Percentiles rank a stretch among this genome's conserved stretches.
phyloP scores from a whole-genome alignment of 129 eudicot species.

The Kitagawia praeruptora region DNA sequence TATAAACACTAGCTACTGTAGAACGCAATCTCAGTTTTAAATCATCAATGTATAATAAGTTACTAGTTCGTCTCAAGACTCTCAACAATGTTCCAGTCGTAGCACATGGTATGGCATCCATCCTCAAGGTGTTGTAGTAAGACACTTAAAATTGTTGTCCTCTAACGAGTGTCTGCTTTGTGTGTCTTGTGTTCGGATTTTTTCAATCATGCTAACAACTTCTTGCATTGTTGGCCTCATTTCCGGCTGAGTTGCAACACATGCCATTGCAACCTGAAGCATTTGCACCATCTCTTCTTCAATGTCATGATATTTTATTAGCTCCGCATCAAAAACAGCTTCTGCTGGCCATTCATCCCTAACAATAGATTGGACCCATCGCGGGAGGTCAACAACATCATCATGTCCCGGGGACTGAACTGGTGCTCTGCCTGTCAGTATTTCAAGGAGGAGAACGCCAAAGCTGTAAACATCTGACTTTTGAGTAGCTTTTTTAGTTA shows the following conservation, averaged over 20 bases:
- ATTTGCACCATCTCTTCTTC: constrained; percentile 89
- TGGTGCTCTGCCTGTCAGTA: constrained; percentile 85
- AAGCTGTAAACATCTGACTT: constrained; percentile 77
- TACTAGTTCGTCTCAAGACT: neutral
- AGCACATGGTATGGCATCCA: neutral
- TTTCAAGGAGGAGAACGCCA: constrained; percentile 76
- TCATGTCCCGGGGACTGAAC: constrained; percentile 54
- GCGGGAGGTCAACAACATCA: constrained; percentile 72
- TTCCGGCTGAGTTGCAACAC: constrained; percentile 59
- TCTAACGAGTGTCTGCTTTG: constrained; percentile 32
- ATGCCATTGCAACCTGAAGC: constrained; percentile 92
- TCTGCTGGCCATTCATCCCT: constrained; percentile 95
- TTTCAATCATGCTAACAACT: constrained; percentile 70
- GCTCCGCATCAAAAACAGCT: constrained; percentile 73
- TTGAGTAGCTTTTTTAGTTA: constrained; percentile 51
- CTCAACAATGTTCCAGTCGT: neutral
- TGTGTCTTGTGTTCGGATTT: constrained; percentile 32
- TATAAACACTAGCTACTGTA: too few relatives aligned
- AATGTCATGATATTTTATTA: constrained; percentile 42
- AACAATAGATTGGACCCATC: constrained; percentile 86
- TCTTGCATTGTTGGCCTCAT: constrained; percentile 66
- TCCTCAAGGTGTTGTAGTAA: constrained; percentile 21
- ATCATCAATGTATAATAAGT: neutral
- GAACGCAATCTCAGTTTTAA: neutral
- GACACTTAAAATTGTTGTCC: constrained; percentile 23